Evolutionary conservation across 257 asterid species (phyloP), one percentile per base, ranked within the genome.

Genomic region (Solanum rostratum): DNA sequence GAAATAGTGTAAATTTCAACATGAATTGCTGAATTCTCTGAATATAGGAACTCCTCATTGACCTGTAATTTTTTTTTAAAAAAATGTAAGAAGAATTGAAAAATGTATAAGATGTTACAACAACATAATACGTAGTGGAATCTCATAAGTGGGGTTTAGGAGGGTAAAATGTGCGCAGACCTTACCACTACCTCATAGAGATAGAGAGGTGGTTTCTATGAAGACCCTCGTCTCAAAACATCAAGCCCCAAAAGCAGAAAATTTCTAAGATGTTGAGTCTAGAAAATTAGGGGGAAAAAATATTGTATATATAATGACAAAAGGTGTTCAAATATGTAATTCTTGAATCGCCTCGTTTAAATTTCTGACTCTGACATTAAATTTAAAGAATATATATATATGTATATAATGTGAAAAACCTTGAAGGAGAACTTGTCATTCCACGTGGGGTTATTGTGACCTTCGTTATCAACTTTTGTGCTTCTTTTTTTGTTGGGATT

Each of bases 371-470:
- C 15, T 10, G 0, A 2, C 39, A 46, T 18, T 37, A 22, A 74
- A 24, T 74, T 24, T 22, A 46, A 71, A 73, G 55, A n/a, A 0
- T 5, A 11, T 6, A 43, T 52, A 52, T 16, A 2, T 41, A 70
- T 70, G 0, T 41, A 43, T 9, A 43, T 13, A 27, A 65, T 0
- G 27, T n/a, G 54, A 46, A 74, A 50, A 74, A 78, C 63, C 63
- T 78, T 78, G 57, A 92, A 94, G 2, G 89, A 86, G 79, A 94
- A 93, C 53, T 91, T 92, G 39, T 91, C 92, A 80, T 93, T 92
- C 95, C 98, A 94, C 1, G 92, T 88, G 7, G 98, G 97, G 65
- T 87, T 94, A 87, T 10, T 87, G 15, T 79, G 86, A 13, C 96
- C 97, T n/a, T 81, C 85, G 5, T 80, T 74, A 53, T 94, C 97